Conservation (phyloP, 2,329 filamentous ascomycete genomes). For the Claviceps cyperi region DNA sequence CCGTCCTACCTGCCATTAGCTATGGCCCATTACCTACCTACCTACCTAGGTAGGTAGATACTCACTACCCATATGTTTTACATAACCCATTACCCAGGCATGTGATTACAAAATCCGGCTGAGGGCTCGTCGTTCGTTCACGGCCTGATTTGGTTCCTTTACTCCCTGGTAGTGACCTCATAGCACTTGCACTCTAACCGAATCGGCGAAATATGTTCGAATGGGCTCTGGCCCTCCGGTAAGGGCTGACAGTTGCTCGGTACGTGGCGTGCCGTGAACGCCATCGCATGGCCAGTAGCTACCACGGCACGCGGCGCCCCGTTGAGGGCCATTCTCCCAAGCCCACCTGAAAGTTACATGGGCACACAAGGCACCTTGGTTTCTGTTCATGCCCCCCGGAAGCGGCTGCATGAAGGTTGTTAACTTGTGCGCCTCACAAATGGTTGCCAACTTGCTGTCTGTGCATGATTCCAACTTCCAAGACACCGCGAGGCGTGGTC, state of each 20-base stretch:
- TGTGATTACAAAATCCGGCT: neutral
- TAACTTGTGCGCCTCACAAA: neutral
- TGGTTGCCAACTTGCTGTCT: neutral
- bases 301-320: neutral
- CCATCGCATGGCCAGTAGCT: neutral
- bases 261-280: neutral
- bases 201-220: slow-evolving; percentile 1
- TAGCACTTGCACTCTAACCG: neutral
- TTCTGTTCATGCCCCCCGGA: neutral
- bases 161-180: neutral
- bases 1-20: too few relatives aligned
- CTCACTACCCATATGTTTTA: too few relatives aligned
- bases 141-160: neutral
- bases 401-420: neutral
- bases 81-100: too few relatives aligned
- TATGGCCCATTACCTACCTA: too few relatives aligned
- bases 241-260: too few relatives aligned
- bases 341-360: neutral
- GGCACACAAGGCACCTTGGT: neutral
- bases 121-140: neutral
- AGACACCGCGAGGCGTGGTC: neutral
- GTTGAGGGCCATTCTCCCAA: neutral
- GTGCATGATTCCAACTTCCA: neutral
- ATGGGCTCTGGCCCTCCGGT: neutral
- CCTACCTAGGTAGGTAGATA: too few relatives aligned